These are phyloP conservation scores for Phytopythium vexans DNA, from an alignment of 352 stramenopile genomes.

Conservation along the genomic window DNA sequence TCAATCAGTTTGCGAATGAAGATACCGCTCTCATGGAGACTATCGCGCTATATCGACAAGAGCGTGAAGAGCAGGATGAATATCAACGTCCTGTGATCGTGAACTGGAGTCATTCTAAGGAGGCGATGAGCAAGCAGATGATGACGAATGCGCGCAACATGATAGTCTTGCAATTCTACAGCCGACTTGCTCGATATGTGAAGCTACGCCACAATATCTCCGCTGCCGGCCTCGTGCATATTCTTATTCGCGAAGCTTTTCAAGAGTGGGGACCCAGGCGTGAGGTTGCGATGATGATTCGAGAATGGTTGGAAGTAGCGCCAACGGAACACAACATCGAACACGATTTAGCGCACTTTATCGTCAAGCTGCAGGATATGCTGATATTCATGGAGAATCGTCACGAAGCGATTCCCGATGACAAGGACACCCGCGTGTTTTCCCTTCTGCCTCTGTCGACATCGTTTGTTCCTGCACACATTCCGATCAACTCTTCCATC, in stretches of 20 bases:
- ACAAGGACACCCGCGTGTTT: not conserved
- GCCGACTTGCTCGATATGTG: no score
- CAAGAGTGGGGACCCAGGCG: not conserved
- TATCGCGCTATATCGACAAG: no score
- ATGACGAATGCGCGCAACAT: no score
- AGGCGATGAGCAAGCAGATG: no score
- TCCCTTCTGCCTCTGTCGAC: not conserved
- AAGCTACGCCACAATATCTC: no score
- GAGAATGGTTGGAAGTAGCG: not conserved
- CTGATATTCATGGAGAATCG: not conserved
- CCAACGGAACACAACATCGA: not conserved
- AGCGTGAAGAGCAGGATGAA: no score
- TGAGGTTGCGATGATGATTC: not conserved
- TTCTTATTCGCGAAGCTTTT: not conserved
- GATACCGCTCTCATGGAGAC: not conserved
- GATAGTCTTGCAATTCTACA: no score
- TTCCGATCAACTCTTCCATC: not conserved
- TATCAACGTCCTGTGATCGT: no score
- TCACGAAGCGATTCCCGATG: not conserved
- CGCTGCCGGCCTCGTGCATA: no score
- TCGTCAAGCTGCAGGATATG: constrained; percentile 1
- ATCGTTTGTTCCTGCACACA: constrained; percentile 1
- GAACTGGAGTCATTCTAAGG: no score
- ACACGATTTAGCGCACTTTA: not conserved
- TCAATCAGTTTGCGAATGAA: not conserved